Percentiles rank a stretch among this genome's conserved stretches.
Evolutionary conservation across 768 basidiomycete genomes (phyloP).

Genomic region (Leccinellum albellum): DNA sequence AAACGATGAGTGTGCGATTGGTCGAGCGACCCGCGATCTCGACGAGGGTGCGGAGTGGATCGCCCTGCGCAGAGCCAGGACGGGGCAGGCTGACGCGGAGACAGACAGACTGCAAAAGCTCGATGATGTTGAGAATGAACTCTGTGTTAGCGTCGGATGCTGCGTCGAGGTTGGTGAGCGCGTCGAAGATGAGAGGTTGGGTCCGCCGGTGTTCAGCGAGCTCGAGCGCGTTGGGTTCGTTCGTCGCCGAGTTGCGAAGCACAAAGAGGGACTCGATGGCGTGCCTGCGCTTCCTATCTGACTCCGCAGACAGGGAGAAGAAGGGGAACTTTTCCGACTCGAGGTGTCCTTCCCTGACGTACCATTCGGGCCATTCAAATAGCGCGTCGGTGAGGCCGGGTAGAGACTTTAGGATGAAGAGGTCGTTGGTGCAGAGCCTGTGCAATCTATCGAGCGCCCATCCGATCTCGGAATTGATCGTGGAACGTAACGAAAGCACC

Average conservation of each 20-base stretch:
- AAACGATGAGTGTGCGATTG: conserved; percentile 75
- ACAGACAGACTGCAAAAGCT: conserved; percentile 65
- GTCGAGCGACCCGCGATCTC: conserved; percentile 52
- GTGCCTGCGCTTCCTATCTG: conserved; percentile 57
- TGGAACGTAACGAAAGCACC: conserved; percentile 84
- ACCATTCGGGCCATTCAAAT: conserved; percentile 88
- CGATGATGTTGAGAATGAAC: conserved; percentile 66
- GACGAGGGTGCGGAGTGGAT: conserved; percentile 57
- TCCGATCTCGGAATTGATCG: conserved; percentile 74
- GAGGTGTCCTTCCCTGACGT: conserved; percentile 58
- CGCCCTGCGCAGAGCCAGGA: conserved; percentile 36
- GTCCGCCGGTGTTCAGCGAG: conserved; percentile 59
- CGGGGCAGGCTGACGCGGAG: conserved; percentile 37
- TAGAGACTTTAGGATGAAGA: conserved; percentile 65
- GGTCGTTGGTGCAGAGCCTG: conserved; percentile 74
- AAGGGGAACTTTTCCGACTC: conserved; percentile 41
- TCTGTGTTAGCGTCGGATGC: conserved; percentile 67
- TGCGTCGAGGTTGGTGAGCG: conserved; percentile 58
- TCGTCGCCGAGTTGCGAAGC: conserved; percentile 79
- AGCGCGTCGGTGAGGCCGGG: conserved; percentile 81
- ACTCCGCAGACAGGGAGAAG: conserved; percentile 53
- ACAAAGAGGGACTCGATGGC: conserved; percentile 85
- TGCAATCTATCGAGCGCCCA: conserved; percentile 90
- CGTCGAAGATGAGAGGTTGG: conserved; percentile 59
- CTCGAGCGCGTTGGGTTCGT: conserved; percentile 62